These are phyloP conservation scores for Agaricus sinodeliciosus DNA, from an alignment of 768 basidiomycete species.

Conservation along the genomic window DNA sequence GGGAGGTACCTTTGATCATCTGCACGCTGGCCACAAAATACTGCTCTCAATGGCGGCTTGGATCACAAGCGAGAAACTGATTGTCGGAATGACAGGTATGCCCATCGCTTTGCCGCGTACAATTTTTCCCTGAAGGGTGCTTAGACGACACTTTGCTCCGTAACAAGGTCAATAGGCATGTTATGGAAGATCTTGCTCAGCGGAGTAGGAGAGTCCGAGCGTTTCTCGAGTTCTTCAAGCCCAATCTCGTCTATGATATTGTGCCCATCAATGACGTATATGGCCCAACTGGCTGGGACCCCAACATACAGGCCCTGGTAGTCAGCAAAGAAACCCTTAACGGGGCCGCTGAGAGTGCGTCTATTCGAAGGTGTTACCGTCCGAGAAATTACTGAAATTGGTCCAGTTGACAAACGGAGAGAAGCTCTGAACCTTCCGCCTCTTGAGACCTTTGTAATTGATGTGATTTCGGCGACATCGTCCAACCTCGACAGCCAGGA, in stretches of 20 bases:
- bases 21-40: slow-evolving; percentile 97
- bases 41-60: slow-evolving; percentile 88
- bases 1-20: slow-evolving; percentile 97
- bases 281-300: slow-evolving; percentile 86
- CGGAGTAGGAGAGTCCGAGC: slow-evolving; percentile 54
- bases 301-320: slow-evolving; percentile 86
- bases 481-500: slow-evolving; percentile 59
- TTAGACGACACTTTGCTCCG: slow-evolving; percentile 64
- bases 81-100: slow-evolving; percentile 84
- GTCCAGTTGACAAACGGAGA: slow-evolving; percentile 61
- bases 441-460: slow-evolving; percentile 71
- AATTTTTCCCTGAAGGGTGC: slow-evolving; percentile 5
- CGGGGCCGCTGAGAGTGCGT: slow-evolving; percentile 71
- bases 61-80: slow-evolving; percentile 72
- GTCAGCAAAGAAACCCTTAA: slow-evolving; percentile 83
- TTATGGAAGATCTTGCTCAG: slow-evolving; percentile 53
- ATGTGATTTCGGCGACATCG: slow-evolving; percentile 75
- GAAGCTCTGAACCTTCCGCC: slow-evolving; percentile 47
- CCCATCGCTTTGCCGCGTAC: slow-evolving; percentile 4
- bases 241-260: slow-evolving; percentile 56
- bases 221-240: slow-evolving; percentile 70
- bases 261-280: slow-evolving; percentile 79
- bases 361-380: slow-evolving; percentile 1
- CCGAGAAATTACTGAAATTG: not conserved
- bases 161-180: slow-evolving; percentile 63